Conservation (phyloP, 805 yeast genomes). For the Candida vartiovaarae region DNA sequence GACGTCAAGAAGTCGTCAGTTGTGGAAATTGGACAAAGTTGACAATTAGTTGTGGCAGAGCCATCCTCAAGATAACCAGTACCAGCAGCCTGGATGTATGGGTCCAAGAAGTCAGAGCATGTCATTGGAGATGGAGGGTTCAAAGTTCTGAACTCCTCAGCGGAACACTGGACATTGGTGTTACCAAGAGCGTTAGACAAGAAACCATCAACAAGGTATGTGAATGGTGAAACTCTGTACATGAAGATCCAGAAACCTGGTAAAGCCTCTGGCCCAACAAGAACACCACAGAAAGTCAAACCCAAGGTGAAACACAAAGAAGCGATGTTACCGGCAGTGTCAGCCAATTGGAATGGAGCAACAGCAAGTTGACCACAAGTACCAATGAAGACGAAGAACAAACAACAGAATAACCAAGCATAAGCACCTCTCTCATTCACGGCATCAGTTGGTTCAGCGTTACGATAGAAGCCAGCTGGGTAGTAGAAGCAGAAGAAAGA, state of each 20-base stretch:
- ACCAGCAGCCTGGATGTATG: constrained; percentile 27
- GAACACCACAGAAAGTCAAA: constrained; percentile 72
- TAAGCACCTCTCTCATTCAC: constrained; percentile 13
- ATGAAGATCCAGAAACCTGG: constrained; percentile 79
- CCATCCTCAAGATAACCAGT: constrained; percentile 14
- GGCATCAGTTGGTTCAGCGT: constrained; percentile 4
- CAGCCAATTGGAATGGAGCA: constrained; percentile 52
- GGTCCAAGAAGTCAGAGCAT: constrained; percentile 47
- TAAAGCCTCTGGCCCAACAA: constrained; percentile 48
- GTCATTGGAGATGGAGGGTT: constrained; percentile 48
- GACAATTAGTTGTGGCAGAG: constrained; percentile 43
- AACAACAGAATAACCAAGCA: constrained; percentile 34
- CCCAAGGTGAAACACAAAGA: constrained; percentile 52
- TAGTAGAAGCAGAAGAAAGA: constrained; percentile 61
- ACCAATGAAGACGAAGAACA: constrained; percentile 47
- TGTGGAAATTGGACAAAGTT: constrained; percentile 47
- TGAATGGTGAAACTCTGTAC: constrained; percentile 67
- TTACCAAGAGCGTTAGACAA: constrained; percentile 51
- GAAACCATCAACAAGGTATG: constrained; percentile 54
- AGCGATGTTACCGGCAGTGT: constrained; percentile 58
- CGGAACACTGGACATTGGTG: constrained; percentile 39
- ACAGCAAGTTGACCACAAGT: constrained; percentile 52
- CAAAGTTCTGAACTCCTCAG: constrained; percentile 39
- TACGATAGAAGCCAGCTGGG: constrained; percentile 47
- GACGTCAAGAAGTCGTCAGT: constrained; percentile 54